A percentile compares a stretch with the other conserved stretches of the same genome.
Conservation (phyloP, 2,329 filamentous ascomycete species). For the Leptosphaerulina australis region DNA sequence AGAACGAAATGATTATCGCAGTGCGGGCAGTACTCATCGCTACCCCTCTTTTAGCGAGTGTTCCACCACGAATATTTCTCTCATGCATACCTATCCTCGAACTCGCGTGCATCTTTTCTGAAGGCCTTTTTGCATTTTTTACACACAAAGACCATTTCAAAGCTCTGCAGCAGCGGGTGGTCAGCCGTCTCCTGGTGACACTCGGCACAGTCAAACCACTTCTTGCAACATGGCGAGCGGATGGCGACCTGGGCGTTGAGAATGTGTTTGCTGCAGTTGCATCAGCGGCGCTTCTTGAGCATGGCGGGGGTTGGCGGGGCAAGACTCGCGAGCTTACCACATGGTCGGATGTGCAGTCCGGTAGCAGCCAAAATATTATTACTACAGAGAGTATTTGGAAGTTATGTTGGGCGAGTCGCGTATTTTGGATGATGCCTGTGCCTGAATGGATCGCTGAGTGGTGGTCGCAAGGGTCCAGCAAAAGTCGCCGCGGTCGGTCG, state of each 20-base stretch:
- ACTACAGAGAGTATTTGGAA: conserved; percentile 5
- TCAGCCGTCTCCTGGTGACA: conserved; percentile 84
- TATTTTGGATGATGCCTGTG: background rate
- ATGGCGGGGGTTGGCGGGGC: conserved; percentile 22
- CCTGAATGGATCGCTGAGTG: background rate
- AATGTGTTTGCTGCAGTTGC: conserved; percentile 80
- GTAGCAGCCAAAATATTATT: background rate
- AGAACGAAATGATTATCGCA: conserved; percentile 99
- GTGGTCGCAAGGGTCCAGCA: background rate
- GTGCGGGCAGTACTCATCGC: conserved; percentile 98
- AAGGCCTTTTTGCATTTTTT: conserved; percentile 99
- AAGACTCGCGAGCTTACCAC: conserved; percentile 32
- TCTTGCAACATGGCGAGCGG: conserved; percentile 91
- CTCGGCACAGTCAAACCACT: conserved; percentile 99
- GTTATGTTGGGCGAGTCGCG: background rate
- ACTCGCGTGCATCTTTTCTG: conserved; percentile 88
- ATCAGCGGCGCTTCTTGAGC: conserved; percentile 25
- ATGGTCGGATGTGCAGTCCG: conserved; percentile 16
- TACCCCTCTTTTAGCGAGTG: conserved; percentile 34
- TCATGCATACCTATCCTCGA: conserved; percentile 70
- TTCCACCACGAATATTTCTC: background rate
- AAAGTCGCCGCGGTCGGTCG: no score
- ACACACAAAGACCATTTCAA: conserved; percentile 94
- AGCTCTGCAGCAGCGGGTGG: conserved; percentile 75
- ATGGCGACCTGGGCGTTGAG: conserved; percentile 98